Evolutionary conservation across 2,329 filamentous ascomycete genomes (phyloP), one percentile per base, ranked within the genome.

Genomic region (Domatiomyces catenatus): DNA sequence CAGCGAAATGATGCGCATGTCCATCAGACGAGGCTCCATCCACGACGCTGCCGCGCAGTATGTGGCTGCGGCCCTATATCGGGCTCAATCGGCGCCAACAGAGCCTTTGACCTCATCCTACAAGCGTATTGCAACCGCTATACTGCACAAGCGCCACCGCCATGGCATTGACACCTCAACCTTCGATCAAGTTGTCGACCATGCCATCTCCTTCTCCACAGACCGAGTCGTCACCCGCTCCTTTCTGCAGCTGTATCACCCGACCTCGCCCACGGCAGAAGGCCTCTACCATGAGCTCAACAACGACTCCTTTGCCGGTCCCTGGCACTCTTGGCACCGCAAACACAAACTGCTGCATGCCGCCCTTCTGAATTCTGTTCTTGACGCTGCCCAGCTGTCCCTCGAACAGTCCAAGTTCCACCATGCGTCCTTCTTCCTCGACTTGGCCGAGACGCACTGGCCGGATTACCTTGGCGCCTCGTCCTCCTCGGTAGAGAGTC

Each of bases 351-450:
- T 48, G 6, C 54, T 59, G 19, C 61, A 60, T 18, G 63, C 63
- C 48, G 54, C 56, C 32, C 59, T 67, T 44, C 58, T 68, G 42
- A 59, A 58, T 2, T 59, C 63, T n/a, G 60, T 64, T 8, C 63
- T 68, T 36, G 64, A 68, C 47, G 67, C 63, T 5, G 62, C 70
- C n/a, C 62, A 64, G 24, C 49, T 70, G 19, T 59, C 66, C 43
- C 57, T 66, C 22, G 62, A 67, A 15, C 62, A 62, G 49, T 60
- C 62, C 17, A 48, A 50, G 3, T 42, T 46, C 7, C 10, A 12
- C 2, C 46, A 56, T 46, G 56, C 57, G 8, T 47, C 46, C 20
- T 48, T 55, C 19, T 47, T 59, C 42, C 50, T 59, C 43, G 52
- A 59, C 19, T 55, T 55, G 46, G 56, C 54, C 8, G 53, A 56